Percentiles rank a stretch among this genome's conserved stretches.
phyloP scores from a whole-genome alignment of 495 filamentous ascomycete species.

The Tuber microsphaerosporum region DNA sequence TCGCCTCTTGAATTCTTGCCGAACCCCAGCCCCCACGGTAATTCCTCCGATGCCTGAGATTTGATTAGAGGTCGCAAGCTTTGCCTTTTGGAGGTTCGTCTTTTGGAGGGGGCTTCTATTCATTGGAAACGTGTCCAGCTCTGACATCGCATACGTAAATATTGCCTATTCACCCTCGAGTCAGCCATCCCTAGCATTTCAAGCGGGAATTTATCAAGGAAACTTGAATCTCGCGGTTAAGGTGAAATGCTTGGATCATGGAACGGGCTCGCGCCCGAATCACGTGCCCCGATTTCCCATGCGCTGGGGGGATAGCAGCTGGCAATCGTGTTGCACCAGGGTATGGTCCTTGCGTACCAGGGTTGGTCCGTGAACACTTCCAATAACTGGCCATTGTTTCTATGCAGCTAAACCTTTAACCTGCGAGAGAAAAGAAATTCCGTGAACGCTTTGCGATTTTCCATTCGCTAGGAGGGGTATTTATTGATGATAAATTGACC shows the following conservation, averaged over 20 bases:
- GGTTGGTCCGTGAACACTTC: no score
- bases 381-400: no score
- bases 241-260: not conserved
- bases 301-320: not conserved
- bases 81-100: not conserved
- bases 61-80: not conserved
- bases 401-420: no score
- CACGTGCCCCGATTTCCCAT: not conserved
- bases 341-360: not conserved
- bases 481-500: no score
- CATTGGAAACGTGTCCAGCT: not conserved
- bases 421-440: no score
- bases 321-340: no score
- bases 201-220: not conserved
- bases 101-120: not conserved
- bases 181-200: not conserved
- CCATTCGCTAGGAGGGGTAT: no score
- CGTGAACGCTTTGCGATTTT: no score
- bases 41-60: not conserved
- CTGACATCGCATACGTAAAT: not conserved
- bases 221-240: not conserved
- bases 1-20: not conserved
- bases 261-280: not conserved
- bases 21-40: not conserved
- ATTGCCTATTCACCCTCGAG: not conserved